These are phyloP conservation scores for Pythium phragmiticola DNA, from an alignment of 352 stramenopile genomes.

Conservation along the genomic window DNA sequence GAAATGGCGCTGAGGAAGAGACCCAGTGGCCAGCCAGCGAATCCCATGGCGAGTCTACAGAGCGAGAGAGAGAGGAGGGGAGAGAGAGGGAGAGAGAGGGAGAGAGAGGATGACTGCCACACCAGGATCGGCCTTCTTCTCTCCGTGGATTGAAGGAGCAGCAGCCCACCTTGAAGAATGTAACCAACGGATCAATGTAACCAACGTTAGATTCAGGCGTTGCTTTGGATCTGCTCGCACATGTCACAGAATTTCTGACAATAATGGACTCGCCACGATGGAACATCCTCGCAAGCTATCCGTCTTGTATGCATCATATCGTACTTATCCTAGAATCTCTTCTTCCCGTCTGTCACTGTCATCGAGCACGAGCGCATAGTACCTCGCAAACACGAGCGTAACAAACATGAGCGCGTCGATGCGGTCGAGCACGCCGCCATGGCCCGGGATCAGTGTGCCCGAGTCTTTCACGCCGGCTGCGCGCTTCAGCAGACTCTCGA, in stretches of 20 bases:
- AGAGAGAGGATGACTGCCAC: too few species aligned
- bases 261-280: too few species aligned
- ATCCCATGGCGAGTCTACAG: constrained; percentile 22
- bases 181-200: constrained; percentile 1
- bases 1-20: constrained; percentile 73
- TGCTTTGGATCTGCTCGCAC: neutral
- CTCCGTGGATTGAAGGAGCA: neutral
- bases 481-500: constrained; percentile 95
- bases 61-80: neutral
- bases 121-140: neutral
- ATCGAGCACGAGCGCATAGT: constrained; percentile 31
- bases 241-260: too few species aligned
- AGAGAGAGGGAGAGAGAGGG: too few species aligned
- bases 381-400: constrained; percentile 59
- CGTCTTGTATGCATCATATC: too few species aligned
- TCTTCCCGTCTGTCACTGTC: neutral
- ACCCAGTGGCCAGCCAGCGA: constrained; percentile 76
- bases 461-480: constrained; percentile 95
- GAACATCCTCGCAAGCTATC: too few species aligned
- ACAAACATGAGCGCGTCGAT: constrained; percentile 95
- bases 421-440: constrained; percentile 93
- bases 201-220: neutral
- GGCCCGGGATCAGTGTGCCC: constrained; percentile 92
- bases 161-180: neutral
- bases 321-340: neutral